phyloP scores from a whole-genome alignment of 192 early-diverging fungal genomes.

The Jimgerdemannia lactiflua region DNA sequence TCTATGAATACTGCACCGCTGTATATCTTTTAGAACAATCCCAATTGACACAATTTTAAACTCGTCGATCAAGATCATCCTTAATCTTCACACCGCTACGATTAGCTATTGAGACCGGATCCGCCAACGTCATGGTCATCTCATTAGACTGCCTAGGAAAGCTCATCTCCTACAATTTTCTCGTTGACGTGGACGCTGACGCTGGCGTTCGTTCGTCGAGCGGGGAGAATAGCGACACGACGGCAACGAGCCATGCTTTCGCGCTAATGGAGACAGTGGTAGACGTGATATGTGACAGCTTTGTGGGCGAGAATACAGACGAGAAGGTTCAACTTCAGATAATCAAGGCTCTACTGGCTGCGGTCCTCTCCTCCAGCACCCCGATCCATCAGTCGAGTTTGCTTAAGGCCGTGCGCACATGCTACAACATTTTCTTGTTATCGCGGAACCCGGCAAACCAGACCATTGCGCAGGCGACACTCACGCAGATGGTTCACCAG shows the following conservation, averaged over 20 bases:
- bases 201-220: slow-evolving; percentile 1
- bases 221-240: slow-evolving; percentile 17
- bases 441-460: slow-evolving; percentile 70
- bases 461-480: slow-evolving; percentile 82
- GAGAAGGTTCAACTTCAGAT: slow-evolving; percentile 91
- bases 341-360: slow-evolving; percentile 84
- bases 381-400: slow-evolving; percentile 73
- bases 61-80: slow-evolving; percentile 16
- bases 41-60: not conserved
- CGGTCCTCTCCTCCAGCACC: slow-evolving; percentile 65
- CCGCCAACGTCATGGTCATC: slow-evolving; percentile 55
- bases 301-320: slow-evolving; percentile 75
- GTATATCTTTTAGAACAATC: not conserved
- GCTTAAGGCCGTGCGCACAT: slow-evolving; percentile 77
- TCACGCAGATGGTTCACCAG: slow-evolving; percentile 87
- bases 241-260: slow-evolving; percentile 18
- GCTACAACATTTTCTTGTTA: slow-evolving; percentile 88
- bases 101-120: slow-evolving; percentile 68
- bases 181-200: slow-evolving; percentile 31
- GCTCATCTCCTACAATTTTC: slow-evolving; percentile 64
- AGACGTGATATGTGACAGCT: slow-evolving; percentile 73
- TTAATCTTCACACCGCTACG: slow-evolving; percentile 67
- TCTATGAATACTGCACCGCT: no score
- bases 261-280: slow-evolving; percentile 64
- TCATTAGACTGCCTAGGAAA: slow-evolving; percentile 85